Base-by-base conservation (phyloP, 805 yeast genomes). In the Suhomyces kilbournensis region DNA sequence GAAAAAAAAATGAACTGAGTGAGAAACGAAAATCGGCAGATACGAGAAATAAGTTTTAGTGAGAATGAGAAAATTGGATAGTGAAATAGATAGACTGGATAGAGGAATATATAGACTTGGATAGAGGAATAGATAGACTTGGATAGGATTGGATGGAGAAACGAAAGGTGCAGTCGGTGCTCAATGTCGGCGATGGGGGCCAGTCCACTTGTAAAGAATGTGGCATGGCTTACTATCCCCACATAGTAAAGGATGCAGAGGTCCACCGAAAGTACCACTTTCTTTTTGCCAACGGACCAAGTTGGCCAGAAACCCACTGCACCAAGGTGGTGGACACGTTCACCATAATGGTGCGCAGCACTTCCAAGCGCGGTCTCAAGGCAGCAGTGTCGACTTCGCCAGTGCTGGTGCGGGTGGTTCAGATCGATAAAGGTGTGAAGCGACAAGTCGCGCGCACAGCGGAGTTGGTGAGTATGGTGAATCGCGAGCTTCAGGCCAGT, bases 401-500 rank as follows among this genome's bases (percentile, higher is more conserved):
- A 2, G 53, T 43, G 26, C 26, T 57, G 1, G 42, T 56, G n/a
- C 58, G 56, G 20, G 59, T 61, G 9, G 50, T 48, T 26, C 50
- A 68, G 3, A 48, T 60, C 7, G 54, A 48, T 10, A 52, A 52
- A 40, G 19, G 28, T 12, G 30, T 22, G 4, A 17, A 15, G 35
- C 50, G 51, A 6, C 52, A 56, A 1, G 60, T 72, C 4, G 67
- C 66, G 46, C 66, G 62, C 44, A 53, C 56, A 7, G 54, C 53
- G 34, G 56, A 59, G 42, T 60, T 84, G 3, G 63, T 87, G 53
- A 67, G 70, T 0, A 67, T 84, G 62, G 88, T 81, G 7, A 86
- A 87, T 61, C 71, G 68, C 6, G 87, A 82, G 55, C 67, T 87
- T 46, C 80, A 77, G 64, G 90, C 92, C 0, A 86, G 75, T 0